These are phyloP conservation scores for Rhytidiadelphus loreus DNA, from an alignment of 225 moss, liverwort and hornwort species.

Conservation along the genomic window DNA sequence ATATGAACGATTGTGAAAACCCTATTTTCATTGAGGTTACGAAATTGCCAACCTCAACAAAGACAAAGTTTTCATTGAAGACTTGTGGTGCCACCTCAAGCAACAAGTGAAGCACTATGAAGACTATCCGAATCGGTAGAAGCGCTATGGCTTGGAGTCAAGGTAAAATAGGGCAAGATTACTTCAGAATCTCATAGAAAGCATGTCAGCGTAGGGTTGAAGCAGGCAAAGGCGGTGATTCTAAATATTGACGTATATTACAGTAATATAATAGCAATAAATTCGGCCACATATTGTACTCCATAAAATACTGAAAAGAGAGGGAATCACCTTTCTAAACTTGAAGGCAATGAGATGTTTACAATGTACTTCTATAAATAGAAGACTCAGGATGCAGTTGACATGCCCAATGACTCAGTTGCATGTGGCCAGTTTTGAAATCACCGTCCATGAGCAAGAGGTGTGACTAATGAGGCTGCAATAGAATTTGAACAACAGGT, in stretches of 20 bases:
- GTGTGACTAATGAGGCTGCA: background rate
- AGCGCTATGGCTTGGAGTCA: background rate
- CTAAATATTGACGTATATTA: background rate
- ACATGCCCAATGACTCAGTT: background rate
- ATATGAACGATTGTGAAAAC: background rate
- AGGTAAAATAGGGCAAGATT: background rate
- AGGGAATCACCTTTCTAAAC: background rate
- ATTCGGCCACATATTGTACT: background rate
- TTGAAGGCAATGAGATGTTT: background rate
- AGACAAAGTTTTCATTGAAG: too few species aligned
- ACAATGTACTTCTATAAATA: background rate
- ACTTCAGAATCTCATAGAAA: background rate
- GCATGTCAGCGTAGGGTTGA: background rate
- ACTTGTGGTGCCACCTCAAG: background rate
- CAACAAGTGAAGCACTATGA: background rate
- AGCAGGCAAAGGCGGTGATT: background rate
- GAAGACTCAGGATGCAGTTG: background rate
- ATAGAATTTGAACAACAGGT: background rate
- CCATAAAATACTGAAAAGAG: background rate
- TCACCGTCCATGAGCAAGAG: background rate
- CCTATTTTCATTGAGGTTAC: background rate
- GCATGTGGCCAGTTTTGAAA: background rate
- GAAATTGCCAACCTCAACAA: background rate
- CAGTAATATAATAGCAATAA: background rate
- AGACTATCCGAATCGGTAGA: background rate